Evolutionary conservation across 768 basidiomycete species (phyloP).

Genomic region (Lepiota brunneoincarnata): DNA sequence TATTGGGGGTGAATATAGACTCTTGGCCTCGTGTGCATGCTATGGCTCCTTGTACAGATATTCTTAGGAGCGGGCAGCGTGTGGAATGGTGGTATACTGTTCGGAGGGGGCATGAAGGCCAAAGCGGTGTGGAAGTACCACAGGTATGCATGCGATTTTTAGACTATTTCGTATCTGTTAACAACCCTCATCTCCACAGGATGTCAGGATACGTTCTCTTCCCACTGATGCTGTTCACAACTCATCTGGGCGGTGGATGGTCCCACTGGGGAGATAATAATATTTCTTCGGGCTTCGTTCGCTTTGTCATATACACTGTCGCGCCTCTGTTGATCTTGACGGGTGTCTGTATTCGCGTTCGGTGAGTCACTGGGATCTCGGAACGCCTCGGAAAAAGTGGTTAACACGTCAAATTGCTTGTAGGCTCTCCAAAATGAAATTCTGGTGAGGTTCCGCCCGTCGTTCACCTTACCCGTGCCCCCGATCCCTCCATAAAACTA

Average conservation of each 20-base stretch:
- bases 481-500: background rate
- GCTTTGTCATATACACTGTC: constrained; percentile 51
- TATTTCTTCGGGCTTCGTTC: constrained; percentile 31
- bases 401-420: background rate
- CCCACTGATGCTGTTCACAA: constrained; percentile 55
- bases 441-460: constrained; percentile 4
- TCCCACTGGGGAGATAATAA: constrained; percentile 53
- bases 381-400: background rate
- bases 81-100: constrained; percentile 66
- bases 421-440: constrained; percentile 61
- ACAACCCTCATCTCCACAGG: constrained; percentile 29
- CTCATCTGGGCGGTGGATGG: constrained; percentile 69
- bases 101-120: constrained; percentile 71
- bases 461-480: background rate
- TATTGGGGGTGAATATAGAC: constrained; percentile 34
- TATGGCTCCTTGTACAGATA: constrained; percentile 62
- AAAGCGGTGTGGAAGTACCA: constrained; percentile 86
- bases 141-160: constrained; percentile 37
- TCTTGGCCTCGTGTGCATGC: constrained; percentile 60
- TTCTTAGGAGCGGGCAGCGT: constrained; percentile 71
- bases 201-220: constrained; percentile 75
- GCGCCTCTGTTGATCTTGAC: constrained; percentile 47
- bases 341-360: constrained; percentile 46
- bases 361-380: constrained; percentile 34
- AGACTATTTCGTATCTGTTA: background rate